Evolutionary conservation across 495 filamentous ascomycete genomes (phyloP), one percentile per base, ranked within the genome.

Genomic region (Hypoxylon cercidicola): DNA sequence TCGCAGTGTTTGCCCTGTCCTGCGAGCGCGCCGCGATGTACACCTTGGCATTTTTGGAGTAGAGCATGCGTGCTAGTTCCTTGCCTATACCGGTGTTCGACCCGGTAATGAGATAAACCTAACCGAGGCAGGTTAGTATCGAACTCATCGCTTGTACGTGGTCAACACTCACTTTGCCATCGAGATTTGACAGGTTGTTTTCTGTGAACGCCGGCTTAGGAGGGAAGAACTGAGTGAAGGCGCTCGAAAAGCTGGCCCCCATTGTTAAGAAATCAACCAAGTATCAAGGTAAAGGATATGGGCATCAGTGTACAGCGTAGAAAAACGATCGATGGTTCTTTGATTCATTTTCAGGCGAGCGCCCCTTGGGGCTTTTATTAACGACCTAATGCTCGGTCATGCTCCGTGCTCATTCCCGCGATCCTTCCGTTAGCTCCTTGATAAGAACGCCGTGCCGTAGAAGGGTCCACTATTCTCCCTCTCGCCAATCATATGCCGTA

Each of bases 21-120:
- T 72, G 64, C 2, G 75, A 77, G 41, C 84, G 81, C 11, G 75
- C 72, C 0, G 81, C 81, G 25, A 86, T 72, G 68, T 85, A 87
- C 25, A 87, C 79, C 21, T 78, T 84, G 40, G 75, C 82, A 44
- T 79, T 74, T 44, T 74, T 73, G 12, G 68, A 45, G 56, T 79
- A 82, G 16, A 84, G 79, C 13, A 82, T 76, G 30, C 60, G 70
- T 13, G 77, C 74, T 3, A 84, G 69, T 56, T 84, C 78, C 41
- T 75, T 72, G 32, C 84, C 83, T 56, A 83, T 62, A 13, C 82
- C 81, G 4, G 77, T 58, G 37, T 77, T 80, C 19, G 76, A 74
- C 23, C 83, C 84, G 1, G 84, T 85, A 6, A 87, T 77, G 37
- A 86, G 72, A 66, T 73, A 77, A 28, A 80, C 76, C 64, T 75